Evolutionary conservation across 345 rosid genomes (phyloP), one percentile per base, ranked within the genome.

Genomic region (Citropsis articulata): DNA sequence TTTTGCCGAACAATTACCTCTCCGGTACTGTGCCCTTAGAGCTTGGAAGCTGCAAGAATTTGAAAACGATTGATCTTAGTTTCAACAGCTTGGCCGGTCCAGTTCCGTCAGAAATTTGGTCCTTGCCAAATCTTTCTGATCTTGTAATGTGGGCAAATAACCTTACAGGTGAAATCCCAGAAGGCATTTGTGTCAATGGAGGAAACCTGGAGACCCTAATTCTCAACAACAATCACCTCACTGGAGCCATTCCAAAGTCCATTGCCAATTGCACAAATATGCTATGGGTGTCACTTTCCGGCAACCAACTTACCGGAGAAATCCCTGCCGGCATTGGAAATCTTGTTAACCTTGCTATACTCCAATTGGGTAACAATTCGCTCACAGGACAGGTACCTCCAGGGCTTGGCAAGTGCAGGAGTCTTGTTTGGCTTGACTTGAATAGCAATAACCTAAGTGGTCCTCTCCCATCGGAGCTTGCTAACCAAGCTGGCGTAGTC

Each of bases 81-180:
- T 95, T 95, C 93, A 95, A 95, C 84, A 87, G 80, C 80, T 79
- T 95, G 45, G 83, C 60, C 0, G 98, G 97, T 36, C 75, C 89
- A 21, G 90, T 95, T 57, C 98, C 98, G 5, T 55, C 25, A 2
- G 88, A 81, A 81, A 77, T 95, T 79, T 95, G 98, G 98, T 80
- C 70, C 35, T 84, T 95, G 72, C 98, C 97, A 18, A 83, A 87
- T 78, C 89, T 95, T 35, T 78, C 88, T 3, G 94, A 95, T 71
- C 77, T 95, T 85, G 93, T 92, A 66, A 93, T 95, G 88, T 95
- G 98, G 98, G 98, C 98, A 28, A 95, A 95, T 83, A 93, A 92
- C 82, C 92, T 95, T 77, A 89, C 93, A 3, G 98, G 98, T 13
- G 85, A 77, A 55, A 95, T 95, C 78, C 98, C 98, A 0, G 86